Evolutionary conservation across 345 rosid species (phyloP).

Genomic region (Cardamine occulta): DNA sequence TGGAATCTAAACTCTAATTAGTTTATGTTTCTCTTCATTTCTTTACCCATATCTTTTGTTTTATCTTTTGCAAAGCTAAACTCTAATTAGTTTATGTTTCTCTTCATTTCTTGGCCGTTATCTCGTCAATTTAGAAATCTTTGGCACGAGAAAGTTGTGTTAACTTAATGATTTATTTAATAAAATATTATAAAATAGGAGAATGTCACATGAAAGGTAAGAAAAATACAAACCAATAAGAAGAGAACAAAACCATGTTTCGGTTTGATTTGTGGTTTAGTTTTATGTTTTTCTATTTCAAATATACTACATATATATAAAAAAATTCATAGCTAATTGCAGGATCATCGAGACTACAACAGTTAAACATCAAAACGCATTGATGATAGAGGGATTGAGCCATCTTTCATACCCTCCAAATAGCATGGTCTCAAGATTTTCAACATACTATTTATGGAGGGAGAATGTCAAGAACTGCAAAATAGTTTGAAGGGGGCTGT

Average conservation of each 20-base stretch:
- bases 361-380: background rate
- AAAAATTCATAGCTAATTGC: background rate
- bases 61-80: constrained; percentile 5
- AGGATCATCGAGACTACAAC: background rate
- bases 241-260: constrained; percentile 1
- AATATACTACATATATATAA: background rate
- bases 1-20: constrained; percentile 16
- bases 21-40: background rate
- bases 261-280: background rate
- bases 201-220: background rate
- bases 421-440: background rate
- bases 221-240: background rate
- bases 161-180: constrained; percentile 4
- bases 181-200: background rate
- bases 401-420: background rate
- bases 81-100: background rate
- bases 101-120: background rate
- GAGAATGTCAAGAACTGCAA: background rate
- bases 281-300: background rate
- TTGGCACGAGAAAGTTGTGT: constrained; percentile 26
- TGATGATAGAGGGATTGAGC: background rate
- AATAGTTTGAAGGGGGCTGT: background rate
- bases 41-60: background rate
- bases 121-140: background rate
- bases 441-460: background rate